Evolutionary conservation across 108 stramenopile species (phyloP).

Genomic region (Mediolabrus comicus): DNA sequence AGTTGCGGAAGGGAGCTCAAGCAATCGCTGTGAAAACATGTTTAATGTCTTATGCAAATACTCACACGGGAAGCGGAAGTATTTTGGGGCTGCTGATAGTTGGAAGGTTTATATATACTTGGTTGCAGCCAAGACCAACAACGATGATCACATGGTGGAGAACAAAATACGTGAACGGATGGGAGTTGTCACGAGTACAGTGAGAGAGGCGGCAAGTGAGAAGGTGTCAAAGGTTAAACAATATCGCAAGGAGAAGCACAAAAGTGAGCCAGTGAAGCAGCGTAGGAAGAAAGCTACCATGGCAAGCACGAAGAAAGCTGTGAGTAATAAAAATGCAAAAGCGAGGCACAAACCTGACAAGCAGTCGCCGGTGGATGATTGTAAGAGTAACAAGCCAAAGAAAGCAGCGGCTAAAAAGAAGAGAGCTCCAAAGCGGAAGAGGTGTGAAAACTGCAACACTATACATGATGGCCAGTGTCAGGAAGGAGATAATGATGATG

Average conservation of each 20-base stretch:
- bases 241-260: not conserved
- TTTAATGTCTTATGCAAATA: not conserved
- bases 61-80: not conserved
- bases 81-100: not conserved
- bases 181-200: not conserved
- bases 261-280: not conserved
- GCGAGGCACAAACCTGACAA: not conserved
- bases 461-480: not conserved
- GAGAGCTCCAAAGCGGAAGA: too few relatives aligned
- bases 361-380: not conserved
- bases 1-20: not conserved
- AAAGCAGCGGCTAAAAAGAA: not conserved
- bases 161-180: not conserved
- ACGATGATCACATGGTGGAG: not conserved
- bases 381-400: not conserved
- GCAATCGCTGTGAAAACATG: conserved; percentile 5
- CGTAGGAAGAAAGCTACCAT: not conserved
- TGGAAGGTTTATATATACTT: not conserved
- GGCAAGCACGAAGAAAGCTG: not conserved
- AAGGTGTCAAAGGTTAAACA: not conserved
- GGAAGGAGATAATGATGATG: not conserved
- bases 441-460: not conserved
- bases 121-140: not conserved
- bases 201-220: not conserved
- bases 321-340: not conserved